Evolutionary conservation across 345 rosid species (phyloP).

Genomic region (Brassica nigra): DNA sequence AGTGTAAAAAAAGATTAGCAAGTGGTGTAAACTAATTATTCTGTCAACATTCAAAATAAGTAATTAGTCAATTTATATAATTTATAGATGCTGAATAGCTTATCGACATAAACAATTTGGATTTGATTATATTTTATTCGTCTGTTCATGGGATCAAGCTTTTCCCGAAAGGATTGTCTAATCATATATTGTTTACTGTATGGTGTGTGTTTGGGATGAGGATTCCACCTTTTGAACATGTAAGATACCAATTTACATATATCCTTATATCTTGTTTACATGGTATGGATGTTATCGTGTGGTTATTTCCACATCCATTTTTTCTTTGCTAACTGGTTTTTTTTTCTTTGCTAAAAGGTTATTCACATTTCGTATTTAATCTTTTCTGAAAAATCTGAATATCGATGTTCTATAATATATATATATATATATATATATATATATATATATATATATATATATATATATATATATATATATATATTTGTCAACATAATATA

Average conservation of each 20-base stretch:
- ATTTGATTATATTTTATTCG: constrained; percentile 15
- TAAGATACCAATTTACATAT: constrained; percentile 17
- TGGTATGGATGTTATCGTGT: background rate
- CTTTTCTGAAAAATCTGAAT: background rate
- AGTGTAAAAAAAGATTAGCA: constrained; percentile 5
- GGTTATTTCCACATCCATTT: background rate
- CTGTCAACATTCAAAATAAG: constrained; percentile 25
- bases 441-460: too few relatives aligned
- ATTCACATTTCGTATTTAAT: background rate
- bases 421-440: background rate
- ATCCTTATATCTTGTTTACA: background rate
- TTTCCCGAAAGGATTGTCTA: constrained; percentile 17
- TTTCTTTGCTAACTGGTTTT: background rate
- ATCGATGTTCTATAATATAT: background rate
- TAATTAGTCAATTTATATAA: constrained; percentile 19
- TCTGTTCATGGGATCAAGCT: constrained; percentile 27
- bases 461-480: background rate
- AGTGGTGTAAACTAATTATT: constrained; percentile 31
- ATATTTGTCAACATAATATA: too few relatives aligned
- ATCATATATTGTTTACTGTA: background rate
- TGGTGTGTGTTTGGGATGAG: background rate
- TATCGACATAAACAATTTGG: constrained; percentile 26
- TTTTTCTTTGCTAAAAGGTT: background rate
- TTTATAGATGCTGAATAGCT: constrained; percentile 14
- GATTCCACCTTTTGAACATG: background rate